These are phyloP conservation scores for Salvia miltiorrhiza DNA, from an alignment of 257 asterid species.

Conservation along the genomic window DNA sequence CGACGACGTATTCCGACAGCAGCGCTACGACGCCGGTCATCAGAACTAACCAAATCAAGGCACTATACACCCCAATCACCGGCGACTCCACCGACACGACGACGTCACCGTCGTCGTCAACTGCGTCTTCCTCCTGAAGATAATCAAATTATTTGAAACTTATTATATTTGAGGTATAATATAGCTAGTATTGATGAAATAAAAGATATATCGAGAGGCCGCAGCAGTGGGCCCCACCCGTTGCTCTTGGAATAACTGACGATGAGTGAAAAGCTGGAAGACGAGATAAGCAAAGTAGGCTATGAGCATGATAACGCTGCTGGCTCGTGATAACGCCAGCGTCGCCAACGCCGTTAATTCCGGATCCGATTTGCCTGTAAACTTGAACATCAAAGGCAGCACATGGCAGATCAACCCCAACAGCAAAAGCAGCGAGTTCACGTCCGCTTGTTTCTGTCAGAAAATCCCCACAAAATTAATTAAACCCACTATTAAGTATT, in stretches of 20 bases:
- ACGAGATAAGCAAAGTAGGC: conserved; percentile 71
- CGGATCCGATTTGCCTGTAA: conserved; percentile 28
- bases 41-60: conserved; percentile 55
- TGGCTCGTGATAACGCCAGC: conserved; percentile 61
- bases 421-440: conserved; percentile 60
- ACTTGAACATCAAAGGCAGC: conserved; percentile 58
- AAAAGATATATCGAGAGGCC: too few species aligned
- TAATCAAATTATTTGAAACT: neutral
- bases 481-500: too few species aligned
- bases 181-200: too few species aligned
- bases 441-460: conserved; percentile 81
- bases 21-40: conserved; percentile 77
- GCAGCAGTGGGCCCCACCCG: conserved; percentile 39
- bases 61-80: conserved; percentile 73
- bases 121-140: conserved; percentile 25
- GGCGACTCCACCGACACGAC: conserved; percentile 42
- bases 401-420: conserved; percentile 75
- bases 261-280: conserved; percentile 84
- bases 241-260: conserved; percentile 53
- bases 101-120: conserved; percentile 23
- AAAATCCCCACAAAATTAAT: neutral
- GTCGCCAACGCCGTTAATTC: conserved; percentile 26
- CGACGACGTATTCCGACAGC: conserved; percentile 79
- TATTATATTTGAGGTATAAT: too few species aligned
- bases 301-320: conserved; percentile 69